Percentiles rank a stretch among this genome's conserved stretches.
Evolutionary conservation across 345 rosid species (phyloP).

Genomic region (Raphanus sativus): DNA sequence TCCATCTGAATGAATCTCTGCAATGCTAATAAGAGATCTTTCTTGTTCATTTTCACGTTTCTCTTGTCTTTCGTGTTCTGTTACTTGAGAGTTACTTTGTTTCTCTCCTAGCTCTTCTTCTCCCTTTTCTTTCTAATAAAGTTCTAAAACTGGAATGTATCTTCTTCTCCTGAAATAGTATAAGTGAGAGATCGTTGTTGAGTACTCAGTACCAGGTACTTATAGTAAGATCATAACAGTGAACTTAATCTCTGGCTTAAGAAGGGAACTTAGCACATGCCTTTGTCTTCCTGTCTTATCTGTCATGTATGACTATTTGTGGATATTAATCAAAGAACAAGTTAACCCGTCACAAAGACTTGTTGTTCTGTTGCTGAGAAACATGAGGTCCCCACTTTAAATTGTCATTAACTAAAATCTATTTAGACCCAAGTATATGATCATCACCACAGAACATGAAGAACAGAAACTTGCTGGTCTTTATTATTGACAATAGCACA

Average conservation of each 20-base stretch:
- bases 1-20: conserved; percentile 12
- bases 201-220: conserved; percentile 18
- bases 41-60: conserved; percentile 9
- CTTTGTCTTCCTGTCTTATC: conserved; percentile 11
- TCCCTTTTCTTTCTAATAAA: not conserved
- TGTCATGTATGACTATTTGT: not conserved
- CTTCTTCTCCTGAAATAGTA: not conserved
- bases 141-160: not conserved
- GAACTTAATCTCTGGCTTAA: not conserved
- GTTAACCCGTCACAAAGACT: not conserved
- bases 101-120: not conserved
- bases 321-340: not conserved
- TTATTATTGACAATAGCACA: conserved; percentile 1
- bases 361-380: conserved; percentile 20
- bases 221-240: conserved; percentile 1
- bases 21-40: not conserved
- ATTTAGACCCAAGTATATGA: not conserved
- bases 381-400: conserved; percentile 25
- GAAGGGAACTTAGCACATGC: conserved; percentile 7
- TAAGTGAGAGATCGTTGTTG: not conserved
- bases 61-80: not conserved
- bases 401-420: not conserved
- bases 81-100: conserved; percentile 7
- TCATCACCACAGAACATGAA: conserved; percentile 19
- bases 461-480: conserved; percentile 14